These are phyloP conservation scores for Penicillium angulare DNA, from an alignment of 495 filamentous ascomycete species.

Conservation along the genomic window DNA sequence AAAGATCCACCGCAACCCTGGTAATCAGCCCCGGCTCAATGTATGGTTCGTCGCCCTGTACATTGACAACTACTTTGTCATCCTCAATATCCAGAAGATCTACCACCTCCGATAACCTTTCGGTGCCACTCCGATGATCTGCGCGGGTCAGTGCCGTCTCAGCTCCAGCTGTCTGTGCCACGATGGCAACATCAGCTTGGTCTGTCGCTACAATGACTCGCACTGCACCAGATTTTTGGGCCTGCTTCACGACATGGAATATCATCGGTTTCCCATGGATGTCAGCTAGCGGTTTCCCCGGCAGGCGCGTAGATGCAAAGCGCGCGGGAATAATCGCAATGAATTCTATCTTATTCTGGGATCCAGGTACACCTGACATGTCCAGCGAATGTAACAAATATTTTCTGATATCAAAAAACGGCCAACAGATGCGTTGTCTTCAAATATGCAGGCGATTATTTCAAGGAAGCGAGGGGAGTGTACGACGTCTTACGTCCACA, in stretches of 20 bases:
- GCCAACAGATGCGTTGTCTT: too few species aligned
- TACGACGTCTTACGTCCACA: too few species aligned
- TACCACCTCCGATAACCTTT: neutral
- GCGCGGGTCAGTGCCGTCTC: neutral
- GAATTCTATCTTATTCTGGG: too few species aligned
- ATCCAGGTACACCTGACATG: too few species aligned
- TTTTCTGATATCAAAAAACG: too few species aligned
- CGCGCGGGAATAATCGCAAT: neutral
- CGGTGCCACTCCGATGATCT: neutral
- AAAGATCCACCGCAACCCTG: neutral
- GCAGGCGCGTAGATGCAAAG: neutral
- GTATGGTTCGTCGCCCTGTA: neutral
- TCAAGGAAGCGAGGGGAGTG: too few species aligned
- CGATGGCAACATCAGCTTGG: neutral
- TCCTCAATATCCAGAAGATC: neutral
- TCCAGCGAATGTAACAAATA: too few species aligned
- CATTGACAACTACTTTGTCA: neutral
- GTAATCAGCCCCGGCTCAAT: neutral
- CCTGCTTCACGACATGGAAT: neutral
- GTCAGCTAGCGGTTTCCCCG: neutral
- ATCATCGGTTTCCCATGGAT: neutral
- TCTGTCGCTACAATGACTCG: neutral
- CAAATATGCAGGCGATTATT: too few species aligned
- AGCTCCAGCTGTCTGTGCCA: neutral
- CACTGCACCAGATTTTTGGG: neutral